Evolutionary conservation across 371 early-diverging fungal genomes (phyloP), one percentile per base, ranked within the genome.

Genomic region (Lichtheimia hyalospora): DNA sequence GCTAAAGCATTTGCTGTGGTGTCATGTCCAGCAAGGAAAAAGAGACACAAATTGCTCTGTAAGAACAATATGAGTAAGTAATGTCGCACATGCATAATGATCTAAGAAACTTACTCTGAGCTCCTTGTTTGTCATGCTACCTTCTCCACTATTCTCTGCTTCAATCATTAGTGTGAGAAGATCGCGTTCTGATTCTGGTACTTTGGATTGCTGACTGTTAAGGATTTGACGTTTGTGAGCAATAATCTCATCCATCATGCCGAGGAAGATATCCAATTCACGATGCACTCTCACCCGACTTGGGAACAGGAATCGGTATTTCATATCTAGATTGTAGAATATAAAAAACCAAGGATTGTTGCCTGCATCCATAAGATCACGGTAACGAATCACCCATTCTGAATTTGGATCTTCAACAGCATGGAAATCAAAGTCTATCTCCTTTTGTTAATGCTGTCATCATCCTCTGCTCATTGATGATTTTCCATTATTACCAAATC

Each of bases 81-180:
- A 42, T 3, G 5, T 23, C 10, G 23, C 28, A 41, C 34, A 5
- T 81, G 18, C 75, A 55, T 52, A 62, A 56, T 6, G n/a, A n/a
- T n/a, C n/a, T n/a, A 20, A 42, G 12, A 54, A 18, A 20, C 40
- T 44, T 57, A 57, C 57, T 34, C 18, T 18, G 3, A 73, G 43
- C 40, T 82, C 81, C 50, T 77, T 77, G 42, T 74, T 66, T 5
- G 40, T 34, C 23, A 57, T 13, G 41, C 4, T 14, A 27, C 66
- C 59, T 28, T 58, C 52, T 52, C 27, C 58, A 40, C 54, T 28
- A 46, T 49, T 48, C 28, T 66, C 65, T 24, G 57, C 54, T 41
- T 71, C 65, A 43, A 81, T 48, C 83, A 83, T 77, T 64, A 83
- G 62, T 0, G 82, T 69, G n/a, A 83, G 62, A 53, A 83, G 56